phyloP scores from a whole-genome alignment of 257 asterid species.

The Vinca minor region DNA sequence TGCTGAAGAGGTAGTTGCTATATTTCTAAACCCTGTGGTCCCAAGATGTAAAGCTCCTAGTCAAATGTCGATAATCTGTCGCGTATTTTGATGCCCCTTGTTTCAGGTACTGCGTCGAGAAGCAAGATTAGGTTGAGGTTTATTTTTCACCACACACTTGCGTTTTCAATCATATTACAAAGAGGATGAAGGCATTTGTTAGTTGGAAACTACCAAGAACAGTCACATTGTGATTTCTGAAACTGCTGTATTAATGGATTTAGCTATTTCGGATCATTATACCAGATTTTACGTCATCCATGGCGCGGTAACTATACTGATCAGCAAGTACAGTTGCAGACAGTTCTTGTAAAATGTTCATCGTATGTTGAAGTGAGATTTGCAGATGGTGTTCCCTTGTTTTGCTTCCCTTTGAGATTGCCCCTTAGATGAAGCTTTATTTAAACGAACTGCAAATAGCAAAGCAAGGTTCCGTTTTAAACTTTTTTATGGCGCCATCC shows the following conservation, averaged over 20 bases:
- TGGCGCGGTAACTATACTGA: background rate
- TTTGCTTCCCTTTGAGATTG: too few species aligned
- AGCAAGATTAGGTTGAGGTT: slow-evolving; percentile 56
- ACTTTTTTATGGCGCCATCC: too few species aligned
- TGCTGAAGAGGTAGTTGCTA: slow-evolving; percentile 70
- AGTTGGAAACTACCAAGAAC: background rate
- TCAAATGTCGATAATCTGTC: background rate
- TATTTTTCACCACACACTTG: background rate
- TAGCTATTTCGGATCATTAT: slow-evolving; percentile 1
- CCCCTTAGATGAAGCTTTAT: too few species aligned
- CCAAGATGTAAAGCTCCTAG: background rate
- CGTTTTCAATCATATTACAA: background rate
- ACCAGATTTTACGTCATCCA: slow-evolving; percentile 5
- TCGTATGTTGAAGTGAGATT: background rate
- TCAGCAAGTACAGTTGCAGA: background rate
- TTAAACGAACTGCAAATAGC: too few species aligned
- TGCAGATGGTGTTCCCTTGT: too few species aligned
- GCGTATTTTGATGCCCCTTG: background rate
- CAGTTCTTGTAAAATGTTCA: slow-evolving; percentile 1
- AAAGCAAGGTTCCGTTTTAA: too few species aligned
- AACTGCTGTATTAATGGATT: background rate
- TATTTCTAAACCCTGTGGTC: background rate
- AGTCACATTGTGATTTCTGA: background rate
- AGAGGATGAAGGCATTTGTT: background rate
- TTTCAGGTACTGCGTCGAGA: slow-evolving; percentile 70